Evolutionary conservation across 2,329 filamentous ascomycete genomes (phyloP).

Genomic region (Phoma herbarum): DNA sequence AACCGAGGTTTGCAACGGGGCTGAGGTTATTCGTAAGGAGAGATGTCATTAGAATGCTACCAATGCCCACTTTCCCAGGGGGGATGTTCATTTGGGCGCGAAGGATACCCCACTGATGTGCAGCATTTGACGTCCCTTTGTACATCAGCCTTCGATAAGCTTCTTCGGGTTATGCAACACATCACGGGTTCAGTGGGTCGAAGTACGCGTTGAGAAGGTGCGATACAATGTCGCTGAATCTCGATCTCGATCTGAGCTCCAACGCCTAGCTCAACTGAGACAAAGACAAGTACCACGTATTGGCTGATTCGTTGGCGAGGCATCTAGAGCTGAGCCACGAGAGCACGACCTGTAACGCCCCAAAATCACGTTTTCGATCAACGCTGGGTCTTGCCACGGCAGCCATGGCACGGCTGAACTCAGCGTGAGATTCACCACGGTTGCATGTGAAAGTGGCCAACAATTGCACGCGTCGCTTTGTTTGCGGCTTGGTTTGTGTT

Average conservation of each 20-base stretch:
- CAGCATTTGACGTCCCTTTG: constrained; percentile 19
- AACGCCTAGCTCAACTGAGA: constrained; percentile 19
- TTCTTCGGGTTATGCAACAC: constrained; percentile 13
- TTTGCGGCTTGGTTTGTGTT: constrained; percentile 20
- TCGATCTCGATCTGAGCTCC: constrained; percentile 17
- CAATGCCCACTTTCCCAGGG: background rate
- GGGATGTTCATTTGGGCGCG: constrained; percentile 3
- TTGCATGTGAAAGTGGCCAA: constrained; percentile 10
- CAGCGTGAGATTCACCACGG: background rate
- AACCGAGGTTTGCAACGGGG: constrained; percentile 7
- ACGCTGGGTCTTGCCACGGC: background rate
- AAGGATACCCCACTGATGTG: constrained; percentile 12
- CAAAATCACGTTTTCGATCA: constrained; percentile 2
- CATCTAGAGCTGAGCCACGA: constrained; percentile 19
- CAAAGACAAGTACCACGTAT: constrained; percentile 10
- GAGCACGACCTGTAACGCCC: constrained; percentile 10
- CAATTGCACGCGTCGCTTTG: constrained; percentile 13
- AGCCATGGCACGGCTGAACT: background rate
- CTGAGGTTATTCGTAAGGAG: background rate
- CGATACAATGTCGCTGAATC: constrained; percentile 9
- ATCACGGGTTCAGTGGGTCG: constrained; percentile 17
- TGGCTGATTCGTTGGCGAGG: constrained; percentile 17
- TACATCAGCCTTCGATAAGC: constrained; percentile 15
- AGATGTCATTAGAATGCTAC: constrained; percentile 14
- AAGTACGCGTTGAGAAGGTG: constrained; percentile 8